These are phyloP conservation scores for Saccharata proteae DNA, from an alignment of 2,329 filamentous ascomycete species.

Conservation along the genomic window DNA sequence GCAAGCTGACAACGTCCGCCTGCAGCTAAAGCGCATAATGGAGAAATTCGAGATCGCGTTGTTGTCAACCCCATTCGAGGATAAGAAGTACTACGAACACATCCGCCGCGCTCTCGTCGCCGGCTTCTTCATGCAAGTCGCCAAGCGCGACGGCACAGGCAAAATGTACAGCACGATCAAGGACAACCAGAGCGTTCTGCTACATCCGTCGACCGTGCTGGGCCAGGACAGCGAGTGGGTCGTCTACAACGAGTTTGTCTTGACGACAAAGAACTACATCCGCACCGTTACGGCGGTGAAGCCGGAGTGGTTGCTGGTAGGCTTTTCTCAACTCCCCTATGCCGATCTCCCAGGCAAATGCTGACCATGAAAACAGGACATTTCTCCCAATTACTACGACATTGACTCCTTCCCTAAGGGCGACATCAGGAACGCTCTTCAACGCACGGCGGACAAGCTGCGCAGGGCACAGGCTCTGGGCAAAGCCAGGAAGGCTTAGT, in stretches of 20 bases:
- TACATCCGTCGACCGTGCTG: conserved; percentile 88
- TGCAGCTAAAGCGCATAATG: conserved; percentile 93
- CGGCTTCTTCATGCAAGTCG: conserved; percentile 99
- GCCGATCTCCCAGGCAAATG: neutral
- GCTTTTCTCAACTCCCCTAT: conserved; percentile 19
- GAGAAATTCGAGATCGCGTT: conserved; percentile 80
- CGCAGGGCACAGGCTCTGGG: too few relatives aligned
- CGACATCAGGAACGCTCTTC: conserved; percentile 61
- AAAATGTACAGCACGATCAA: conserved; percentile 95
- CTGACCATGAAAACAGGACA: conserved; percentile 48
- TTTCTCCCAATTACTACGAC: conserved; percentile 88
- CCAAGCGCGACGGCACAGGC: conserved; percentile 76
- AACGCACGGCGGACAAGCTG: conserved; percentile 43
- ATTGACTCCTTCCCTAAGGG: conserved; percentile 69
- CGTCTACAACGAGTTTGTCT: conserved; percentile 94
- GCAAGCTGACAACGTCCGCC: conserved; percentile 86
- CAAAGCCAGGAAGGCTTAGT: too few relatives aligned
- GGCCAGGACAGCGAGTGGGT: conserved; percentile 90
- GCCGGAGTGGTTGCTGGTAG: conserved; percentile 85
- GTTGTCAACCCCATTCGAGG: conserved; percentile 76
- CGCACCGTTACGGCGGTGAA: conserved; percentile 83
- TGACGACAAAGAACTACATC: conserved; percentile 97
- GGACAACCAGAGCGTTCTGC: conserved; percentile 84
- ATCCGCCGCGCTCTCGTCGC: conserved; percentile 84
- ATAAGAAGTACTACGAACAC: conserved; percentile 97